Evolutionary conservation across 2,329 filamentous ascomycete genomes (phyloP), one percentile per base, ranked within the genome.

Genomic region (Aplosporella prunicola): DNA sequence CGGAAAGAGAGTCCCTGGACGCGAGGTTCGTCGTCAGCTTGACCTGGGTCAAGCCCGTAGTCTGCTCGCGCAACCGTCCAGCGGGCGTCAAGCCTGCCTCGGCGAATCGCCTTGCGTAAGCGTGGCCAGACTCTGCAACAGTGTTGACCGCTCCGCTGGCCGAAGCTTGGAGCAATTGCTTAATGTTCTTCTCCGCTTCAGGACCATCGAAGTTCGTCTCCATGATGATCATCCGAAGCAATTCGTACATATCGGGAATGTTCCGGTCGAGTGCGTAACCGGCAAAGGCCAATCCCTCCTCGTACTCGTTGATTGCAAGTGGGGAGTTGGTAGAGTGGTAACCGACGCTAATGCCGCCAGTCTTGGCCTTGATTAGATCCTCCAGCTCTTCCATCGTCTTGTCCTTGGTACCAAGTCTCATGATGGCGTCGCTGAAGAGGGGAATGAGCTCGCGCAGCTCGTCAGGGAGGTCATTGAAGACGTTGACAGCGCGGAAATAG

Each of bases 341-440:
- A 2, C 82, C 79, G 11, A 93, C 78, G 3, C 80, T 83, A 24
- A 98, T 75, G 8, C 91, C 91, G 14, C 91, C 91, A 2, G 91
- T 96, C 65, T 93, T 93, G 20, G 96, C 72, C 60, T 96, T 96
- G 58, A 98, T 95, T 39, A 88, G 63, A 53, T 96, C 91, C 60
- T 98, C 91, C 35, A 96, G 74, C 58, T 95, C 80, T 58, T 95
- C 91, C 82, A 94, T 95, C 0, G 79, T 78, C 70, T 83, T 83
- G 42, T 79, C 75, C 49, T 82, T 82, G 2, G 89, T 98, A 10
- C 91, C 91, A 7, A 98, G 72, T 14, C 91, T 81, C 82, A 95
- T 91, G 43, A 98, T 79, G 24, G 83, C 80, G 54, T 94, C 88
- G 10, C 84, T 87, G 55, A 96, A 96, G 0, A 98, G 66, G 1